These are phyloP conservation scores for Thielaviopsis populi DNA, from an alignment of 2,329 filamentous ascomycete genomes.

Conservation along the genomic window DNA sequence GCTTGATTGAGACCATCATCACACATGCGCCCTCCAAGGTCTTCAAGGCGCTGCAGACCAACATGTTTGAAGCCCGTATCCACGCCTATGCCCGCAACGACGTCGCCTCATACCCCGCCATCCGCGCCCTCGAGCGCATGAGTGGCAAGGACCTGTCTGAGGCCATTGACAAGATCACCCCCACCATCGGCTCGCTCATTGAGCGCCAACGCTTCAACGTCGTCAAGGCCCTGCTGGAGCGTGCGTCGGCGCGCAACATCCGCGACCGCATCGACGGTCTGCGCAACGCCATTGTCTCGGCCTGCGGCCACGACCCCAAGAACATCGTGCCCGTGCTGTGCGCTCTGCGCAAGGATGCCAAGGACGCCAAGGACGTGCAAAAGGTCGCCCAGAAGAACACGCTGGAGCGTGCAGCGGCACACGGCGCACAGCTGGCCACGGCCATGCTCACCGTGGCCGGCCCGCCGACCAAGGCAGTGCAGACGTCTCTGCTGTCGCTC, in stretches of 20 bases:
- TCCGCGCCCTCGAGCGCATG: slow-evolving; percentile 66
- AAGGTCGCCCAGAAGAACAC: slow-evolving; percentile 11
- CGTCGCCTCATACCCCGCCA: slow-evolving; percentile 75
- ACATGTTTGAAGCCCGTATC: slow-evolving; percentile 66
- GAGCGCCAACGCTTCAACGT: slow-evolving; percentile 63
- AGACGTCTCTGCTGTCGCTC: slow-evolving; percentile 52
- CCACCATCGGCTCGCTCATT: slow-evolving; percentile 58
- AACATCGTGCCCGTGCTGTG: slow-evolving; percentile 37
- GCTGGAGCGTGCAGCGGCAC: slow-evolving; percentile 27
- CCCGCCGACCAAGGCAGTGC: slow-evolving; percentile 51
- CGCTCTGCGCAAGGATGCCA: slow-evolving; percentile 27
- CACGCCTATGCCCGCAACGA: slow-evolving; percentile 75
- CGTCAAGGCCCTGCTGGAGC: slow-evolving; percentile 67
- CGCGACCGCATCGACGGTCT: slow-evolving; percentile 36
- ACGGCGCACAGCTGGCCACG: slow-evolving; percentile 71
- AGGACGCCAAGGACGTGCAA: slow-evolving; percentile 21
- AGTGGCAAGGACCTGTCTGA: slow-evolving; percentile 71
- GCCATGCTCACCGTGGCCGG: slow-evolving; percentile 64
- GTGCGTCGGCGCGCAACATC: slow-evolving; percentile 55
- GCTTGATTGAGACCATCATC: slow-evolving; percentile 76
- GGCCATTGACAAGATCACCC: slow-evolving; percentile 55
- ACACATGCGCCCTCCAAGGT: slow-evolving; percentile 67
- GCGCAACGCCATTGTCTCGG: slow-evolving; percentile 33
- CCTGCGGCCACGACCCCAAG: slow-evolving; percentile 33
- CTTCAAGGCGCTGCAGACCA: slow-evolving; percentile 76